These are phyloP conservation scores for Phytophthora pisi DNA, from an alignment of 352 stramenopile genomes.

Conservation along the genomic window DNA sequence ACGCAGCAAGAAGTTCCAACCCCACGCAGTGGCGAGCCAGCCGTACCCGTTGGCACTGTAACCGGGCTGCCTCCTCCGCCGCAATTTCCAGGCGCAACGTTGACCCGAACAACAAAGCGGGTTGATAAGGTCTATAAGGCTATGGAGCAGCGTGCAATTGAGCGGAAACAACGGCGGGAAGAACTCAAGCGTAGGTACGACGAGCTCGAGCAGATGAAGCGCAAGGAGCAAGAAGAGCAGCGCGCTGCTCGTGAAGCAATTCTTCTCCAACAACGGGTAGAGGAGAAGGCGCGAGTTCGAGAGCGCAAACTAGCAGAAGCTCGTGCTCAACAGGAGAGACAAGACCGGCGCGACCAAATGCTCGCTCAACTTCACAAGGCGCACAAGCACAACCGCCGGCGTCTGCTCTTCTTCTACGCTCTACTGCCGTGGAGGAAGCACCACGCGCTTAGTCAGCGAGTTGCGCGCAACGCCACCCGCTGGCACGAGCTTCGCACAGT, in stretches of 20 bases:
- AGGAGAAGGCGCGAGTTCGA: slow-evolving; percentile 46
- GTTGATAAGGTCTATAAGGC: slow-evolving; percentile 52
- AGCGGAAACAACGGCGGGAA: slow-evolving; percentile 63
- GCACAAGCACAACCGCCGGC: slow-evolving; percentile 37
- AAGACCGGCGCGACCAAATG: slow-evolving; percentile 35
- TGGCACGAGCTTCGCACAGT: slow-evolving; percentile 56
- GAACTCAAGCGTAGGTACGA: slow-evolving; percentile 61
- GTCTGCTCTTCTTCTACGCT: slow-evolving; percentile 58
- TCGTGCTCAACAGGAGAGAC: slow-evolving; percentile 36
- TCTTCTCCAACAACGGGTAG: slow-evolving; percentile 42
- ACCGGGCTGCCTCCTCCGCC: neutral
- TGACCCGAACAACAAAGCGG: slow-evolving; percentile 3
- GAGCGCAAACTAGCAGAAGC: slow-evolving; percentile 49
- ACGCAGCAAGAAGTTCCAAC: neutral
- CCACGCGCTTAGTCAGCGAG: slow-evolving; percentile 32
- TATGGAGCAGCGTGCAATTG: slow-evolving; percentile 60
- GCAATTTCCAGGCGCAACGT: neutral
- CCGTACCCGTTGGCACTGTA: neutral
- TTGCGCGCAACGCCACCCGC: slow-evolving; percentile 35
- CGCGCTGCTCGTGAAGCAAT: slow-evolving; percentile 46
- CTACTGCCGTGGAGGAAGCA: slow-evolving; percentile 49
- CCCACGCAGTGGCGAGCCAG: neutral
- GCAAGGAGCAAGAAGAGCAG: slow-evolving; percentile 42
- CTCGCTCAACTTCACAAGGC: slow-evolving; percentile 36
- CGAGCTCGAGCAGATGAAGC: slow-evolving; percentile 53